phyloP scores from a whole-genome alignment of 495 filamentous ascomycete species.

The Aspergillus homomorphus region DNA sequence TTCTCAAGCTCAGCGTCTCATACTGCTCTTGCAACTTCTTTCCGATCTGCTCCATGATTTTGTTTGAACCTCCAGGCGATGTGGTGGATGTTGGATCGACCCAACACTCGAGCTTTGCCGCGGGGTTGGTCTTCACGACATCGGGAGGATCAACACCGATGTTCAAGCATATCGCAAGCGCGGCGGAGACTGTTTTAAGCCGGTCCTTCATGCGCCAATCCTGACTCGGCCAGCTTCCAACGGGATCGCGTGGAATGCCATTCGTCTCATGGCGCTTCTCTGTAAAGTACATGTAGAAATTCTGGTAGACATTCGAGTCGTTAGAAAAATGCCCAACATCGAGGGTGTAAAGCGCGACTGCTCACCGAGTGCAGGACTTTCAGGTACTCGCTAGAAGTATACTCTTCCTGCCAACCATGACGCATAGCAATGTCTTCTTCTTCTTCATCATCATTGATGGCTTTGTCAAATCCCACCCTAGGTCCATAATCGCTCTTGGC shows the following conservation, averaged over 20 bases:
- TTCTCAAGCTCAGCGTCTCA: slow-evolving; percentile 87
- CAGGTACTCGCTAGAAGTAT: slow-evolving; percentile 56
- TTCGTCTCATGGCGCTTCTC: slow-evolving; percentile 98
- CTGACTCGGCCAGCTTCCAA: slow-evolving; percentile 60
- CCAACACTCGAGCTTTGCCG: slow-evolving; percentile 94
- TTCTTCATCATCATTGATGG: slow-evolving; percentile 36
- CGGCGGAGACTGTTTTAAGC: slow-evolving; percentile 93
- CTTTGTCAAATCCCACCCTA: slow-evolving; percentile 35
- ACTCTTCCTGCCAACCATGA: slow-evolving; percentile 63
- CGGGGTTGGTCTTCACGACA: slow-evolving; percentile 88
- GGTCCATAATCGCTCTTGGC: slow-evolving; percentile 71
- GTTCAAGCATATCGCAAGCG: slow-evolving; percentile 90
- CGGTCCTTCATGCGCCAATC: slow-evolving; percentile 98
- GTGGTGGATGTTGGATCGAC: slow-evolving; percentile 79
- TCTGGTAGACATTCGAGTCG: slow-evolving; percentile 24
- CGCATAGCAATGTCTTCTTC: slow-evolving; percentile 56
- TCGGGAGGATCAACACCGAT: slow-evolving; percentile 97
- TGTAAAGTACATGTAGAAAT: slow-evolving; percentile 98
- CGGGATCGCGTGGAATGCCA: slow-evolving; percentile 74
- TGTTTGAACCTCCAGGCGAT: slow-evolving; percentile 58
- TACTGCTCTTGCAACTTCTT: slow-evolving; percentile 95
- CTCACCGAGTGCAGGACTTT: slow-evolving; percentile 57
- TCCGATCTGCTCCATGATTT: slow-evolving; percentile 89
- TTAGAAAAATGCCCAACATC: not conserved
- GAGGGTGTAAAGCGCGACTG: not conserved